Evolutionary conservation across 495 filamentous ascomycete genomes (phyloP).

Genomic region (Penicillium taxi): DNA sequence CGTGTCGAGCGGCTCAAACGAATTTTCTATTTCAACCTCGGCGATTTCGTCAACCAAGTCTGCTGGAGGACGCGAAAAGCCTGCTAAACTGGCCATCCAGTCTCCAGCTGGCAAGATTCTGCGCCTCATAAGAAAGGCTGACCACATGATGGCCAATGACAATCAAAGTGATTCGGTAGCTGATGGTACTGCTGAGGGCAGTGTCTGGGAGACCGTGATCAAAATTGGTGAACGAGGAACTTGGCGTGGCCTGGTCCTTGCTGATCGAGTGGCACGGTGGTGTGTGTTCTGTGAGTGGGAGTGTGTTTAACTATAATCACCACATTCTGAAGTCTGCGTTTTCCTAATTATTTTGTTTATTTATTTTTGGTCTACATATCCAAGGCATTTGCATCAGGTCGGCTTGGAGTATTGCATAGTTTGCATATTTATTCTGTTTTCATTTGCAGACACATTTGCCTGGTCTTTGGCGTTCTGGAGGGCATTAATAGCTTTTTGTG

Average conservation of each 20-base stretch:
- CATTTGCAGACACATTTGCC: background rate
- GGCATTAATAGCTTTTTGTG: no score
- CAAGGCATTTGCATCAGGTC: constrained; percentile 26
- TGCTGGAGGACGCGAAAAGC: constrained; percentile 56
- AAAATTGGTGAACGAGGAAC: constrained; percentile 87
- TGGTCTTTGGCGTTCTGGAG: constrained; percentile 11
- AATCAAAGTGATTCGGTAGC: constrained; percentile 33
- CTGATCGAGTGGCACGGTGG: constrained; percentile 92
- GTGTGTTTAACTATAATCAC: constrained; percentile 37
- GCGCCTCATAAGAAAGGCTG: constrained; percentile 79
- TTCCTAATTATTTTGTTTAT: constrained; percentile 6
- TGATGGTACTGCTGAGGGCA: constrained; percentile 62
- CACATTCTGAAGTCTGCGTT: constrained; percentile 3
- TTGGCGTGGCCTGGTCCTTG: constrained; percentile 90
- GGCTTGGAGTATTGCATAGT: constrained; percentile 23
- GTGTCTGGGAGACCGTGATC: constrained; percentile 95
- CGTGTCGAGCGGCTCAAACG: constrained; percentile 34
- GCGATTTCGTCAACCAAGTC: constrained; percentile 50
- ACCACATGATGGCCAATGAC: constrained; percentile 49
- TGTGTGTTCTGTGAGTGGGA: constrained; percentile 99
- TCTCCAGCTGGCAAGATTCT: constrained; percentile 93
- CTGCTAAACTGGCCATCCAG: constrained; percentile 93
- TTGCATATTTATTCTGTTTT: no score
- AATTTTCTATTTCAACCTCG: constrained; percentile 41
- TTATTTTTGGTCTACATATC: constrained; percentile 10